Conservation (phyloP, 805 yeast species). For the Wickerhamiella alocasiicola region DNA sequence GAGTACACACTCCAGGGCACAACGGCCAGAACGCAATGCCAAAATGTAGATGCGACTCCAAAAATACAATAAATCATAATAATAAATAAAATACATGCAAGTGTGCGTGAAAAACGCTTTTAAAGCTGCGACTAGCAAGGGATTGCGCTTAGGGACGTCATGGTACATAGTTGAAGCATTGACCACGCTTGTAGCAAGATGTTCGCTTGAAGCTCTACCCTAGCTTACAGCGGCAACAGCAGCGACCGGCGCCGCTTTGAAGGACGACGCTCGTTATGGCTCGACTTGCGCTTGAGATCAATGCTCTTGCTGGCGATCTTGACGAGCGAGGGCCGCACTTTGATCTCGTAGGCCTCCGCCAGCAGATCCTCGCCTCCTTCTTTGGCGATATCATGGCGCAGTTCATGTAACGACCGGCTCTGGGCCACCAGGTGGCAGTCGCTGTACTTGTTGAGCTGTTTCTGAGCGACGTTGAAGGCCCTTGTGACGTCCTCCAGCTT, state of each 20-base stretch:
- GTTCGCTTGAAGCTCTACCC: not conserved
- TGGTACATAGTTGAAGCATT: too few species aligned
- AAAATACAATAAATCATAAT: too few species aligned
- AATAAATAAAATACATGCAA: too few species aligned
- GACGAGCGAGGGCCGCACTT: not conserved
- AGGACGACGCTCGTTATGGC: slow-evolving; percentile 5
- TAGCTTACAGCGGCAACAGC: not conserved
- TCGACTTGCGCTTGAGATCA: slow-evolving; percentile 7
- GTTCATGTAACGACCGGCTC: not conserved
- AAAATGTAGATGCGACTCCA: too few species aligned
- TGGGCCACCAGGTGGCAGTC: slow-evolving; percentile 1
- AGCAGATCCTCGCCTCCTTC: not conserved
- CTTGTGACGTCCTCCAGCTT: not conserved
- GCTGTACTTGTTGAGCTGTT: not conserved
- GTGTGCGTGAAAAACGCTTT: too few species aligned
- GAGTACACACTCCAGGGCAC: too few species aligned
- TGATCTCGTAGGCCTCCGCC: not conserved
- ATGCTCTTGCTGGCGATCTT: not conserved
- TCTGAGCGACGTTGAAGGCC: slow-evolving; percentile 1
- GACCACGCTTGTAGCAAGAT: too few species aligned
- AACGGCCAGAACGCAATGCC: too few species aligned
- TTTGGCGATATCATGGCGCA: slow-evolving; percentile 3
- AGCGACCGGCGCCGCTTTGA: slow-evolving; percentile 6
- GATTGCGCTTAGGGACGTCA: too few species aligned
- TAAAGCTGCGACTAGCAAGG: too few species aligned